Evolutionary conservation across 441 rosid genomes (phyloP), one percentile per base, ranked within the genome.

Genomic region (Macaranga tanarius): DNA sequence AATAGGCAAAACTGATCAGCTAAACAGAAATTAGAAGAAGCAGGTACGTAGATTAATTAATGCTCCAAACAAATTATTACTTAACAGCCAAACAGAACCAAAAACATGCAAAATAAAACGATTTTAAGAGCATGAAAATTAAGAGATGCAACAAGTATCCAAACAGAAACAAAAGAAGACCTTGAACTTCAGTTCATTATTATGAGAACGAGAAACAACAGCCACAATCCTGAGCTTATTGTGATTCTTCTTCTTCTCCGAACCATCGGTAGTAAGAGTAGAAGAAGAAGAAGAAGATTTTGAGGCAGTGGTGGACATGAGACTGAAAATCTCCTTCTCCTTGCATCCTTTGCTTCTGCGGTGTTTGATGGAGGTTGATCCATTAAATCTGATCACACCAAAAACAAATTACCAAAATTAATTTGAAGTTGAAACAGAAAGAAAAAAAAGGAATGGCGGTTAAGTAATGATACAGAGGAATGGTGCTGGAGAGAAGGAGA

Each of bases 401-500:
- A 34, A 34, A 34, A 3, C 38, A 34, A 34, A 34, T n/a, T n/a
- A 34, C 38, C 6, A 4, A 34, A 34, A 80, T 87, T 84, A 34
- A 34, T 25, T 73, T 47, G 17, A 64, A 31, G 34, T 16, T n/a
- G n/a, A n/a, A n/a, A n/a, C n/a, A n/a, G n/a, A 12, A 50, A 56
- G 15, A 10, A 40, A 26, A 66, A 34, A 72, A 69, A 42, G 16
- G 86, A 45, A 10, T 8, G n/a, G 26, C 40, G 87, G 75, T 38
- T 2, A 4, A 71, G 72, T 65, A 69, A 13, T 7, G 47, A 42
- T 1, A 42, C 47, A 0, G 47, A 42, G 57, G 57, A 52, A 52
- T 52, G 23, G 23, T n/a, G 3, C 60, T 42, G 48, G 92, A 88
- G 84, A 95, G 97, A 17, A 87, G 90, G 79, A 95, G 92, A 17